Evolutionary conservation across 768 basidiomycete species (phyloP), one percentile per base, ranked within the genome.

Genomic region (Chalciporus pseudorubinellus): DNA sequence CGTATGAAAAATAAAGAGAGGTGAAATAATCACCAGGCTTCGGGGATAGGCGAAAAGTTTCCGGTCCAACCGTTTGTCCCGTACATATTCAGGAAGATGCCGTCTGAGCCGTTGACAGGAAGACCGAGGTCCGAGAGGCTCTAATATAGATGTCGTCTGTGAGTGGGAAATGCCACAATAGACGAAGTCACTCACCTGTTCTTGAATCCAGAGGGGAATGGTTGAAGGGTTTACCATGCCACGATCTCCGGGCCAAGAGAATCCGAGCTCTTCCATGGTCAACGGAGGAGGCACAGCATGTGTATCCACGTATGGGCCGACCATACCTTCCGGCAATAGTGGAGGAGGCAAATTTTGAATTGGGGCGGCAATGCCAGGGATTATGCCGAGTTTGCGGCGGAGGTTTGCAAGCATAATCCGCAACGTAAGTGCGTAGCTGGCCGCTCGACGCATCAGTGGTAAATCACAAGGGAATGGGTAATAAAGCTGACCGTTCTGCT

Each of bases 321-420:
- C 74, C 52, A 87, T 74, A 72, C 84, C 80, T 31, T 81, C 81
- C 36, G 81, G 77, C 45, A 80, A 71, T 21, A 72, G 68, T 16
- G 81, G 77, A 0, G 81, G 79, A 47, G 78, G 80, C 67, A 80
- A 69, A 8, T 72, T 73, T 16, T 80, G 79, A 19, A 73, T 66
- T 16, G 81, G 77, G 2, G 77, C 75, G 56, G 62, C 68, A 24
- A 76, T 70, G 11, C 77, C 80, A 40, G 76, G 76, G 12, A 69
- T 67, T 55, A 90, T 73, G 6, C 91, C 90, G 38, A 94, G 80
- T 72, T 93, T 95, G 52, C 93, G 86, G 40, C 92, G 84, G 52
- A 95, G 79, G 70, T 91, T 92, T 44, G 92, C 87, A 46, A 97
- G 80, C 93, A 95, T 95, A 62, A 97, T 87, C 47, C 93, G 87